Conservation (phyloP, 2,329 filamentous ascomycete species). For the Blastomyces parvus region DNA sequence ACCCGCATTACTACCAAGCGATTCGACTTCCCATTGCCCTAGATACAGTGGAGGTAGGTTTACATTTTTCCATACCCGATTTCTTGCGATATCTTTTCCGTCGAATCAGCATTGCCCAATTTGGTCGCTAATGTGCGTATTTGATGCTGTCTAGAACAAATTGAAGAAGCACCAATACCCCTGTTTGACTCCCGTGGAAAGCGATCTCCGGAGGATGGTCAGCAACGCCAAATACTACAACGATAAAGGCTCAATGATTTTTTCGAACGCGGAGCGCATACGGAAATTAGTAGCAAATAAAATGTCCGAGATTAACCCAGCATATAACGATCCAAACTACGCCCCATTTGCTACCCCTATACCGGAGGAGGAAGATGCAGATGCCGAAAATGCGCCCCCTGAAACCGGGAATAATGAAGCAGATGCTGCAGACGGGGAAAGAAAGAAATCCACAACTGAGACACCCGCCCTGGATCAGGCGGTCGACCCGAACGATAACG, state of each 20-base stretch:
- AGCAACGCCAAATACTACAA: constrained; percentile 81
- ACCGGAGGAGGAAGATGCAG: constrained; percentile 48
- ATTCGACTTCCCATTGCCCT: constrained; percentile 72
- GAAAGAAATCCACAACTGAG: constrained; percentile 13
- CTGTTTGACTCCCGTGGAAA: constrained; percentile 64
- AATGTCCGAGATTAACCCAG: constrained; percentile 80
- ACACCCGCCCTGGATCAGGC: constrained; percentile 20
- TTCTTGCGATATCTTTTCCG: not conserved
- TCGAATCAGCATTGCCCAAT: not conserved
- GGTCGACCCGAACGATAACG: constrained; percentile 6
- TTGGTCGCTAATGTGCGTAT: not conserved
- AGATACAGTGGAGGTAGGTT: constrained; percentile 57
- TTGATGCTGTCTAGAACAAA: constrained; percentile 41
- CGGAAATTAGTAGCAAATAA: constrained; percentile 78
- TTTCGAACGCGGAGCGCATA: constrained; percentile 76
- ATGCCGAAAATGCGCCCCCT: constrained; percentile 20
- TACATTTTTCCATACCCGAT: not conserved
- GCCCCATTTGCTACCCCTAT: constrained; percentile 64
- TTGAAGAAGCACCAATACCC: constrained; percentile 59
- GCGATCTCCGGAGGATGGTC: constrained; percentile 80
- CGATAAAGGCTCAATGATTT: constrained; percentile 59
- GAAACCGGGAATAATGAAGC: constrained; percentile 15
- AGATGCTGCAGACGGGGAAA: constrained; percentile 1
- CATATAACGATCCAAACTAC: constrained; percentile 62
- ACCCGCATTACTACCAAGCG: constrained; percentile 67